Percentiles rank a stretch among this genome's conserved stretches.
These are phyloP conservation scores for Candida berthetii DNA, from an alignment of 805 yeast species.

Conservation along the genomic window DNA sequence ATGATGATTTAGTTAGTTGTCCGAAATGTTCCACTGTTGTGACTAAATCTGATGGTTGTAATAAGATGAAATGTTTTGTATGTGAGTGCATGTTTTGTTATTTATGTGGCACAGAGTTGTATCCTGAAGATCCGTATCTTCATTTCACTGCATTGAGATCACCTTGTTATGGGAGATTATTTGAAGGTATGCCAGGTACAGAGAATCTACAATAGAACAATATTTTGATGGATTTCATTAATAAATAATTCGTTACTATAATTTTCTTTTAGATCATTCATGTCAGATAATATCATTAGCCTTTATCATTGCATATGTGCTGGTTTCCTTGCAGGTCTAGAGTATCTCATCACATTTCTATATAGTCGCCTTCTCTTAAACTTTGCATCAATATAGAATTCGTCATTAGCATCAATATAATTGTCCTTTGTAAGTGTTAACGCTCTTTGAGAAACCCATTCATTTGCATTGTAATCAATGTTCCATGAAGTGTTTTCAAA, in stretches of 20 bases:
- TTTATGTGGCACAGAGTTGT: constrained; percentile 40
- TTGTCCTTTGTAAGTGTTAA: constrained; percentile 18
- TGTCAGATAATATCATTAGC: neutral
- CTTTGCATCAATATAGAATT: constrained; percentile 40
- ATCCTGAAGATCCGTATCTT: constrained; percentile 38
- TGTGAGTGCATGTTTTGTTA: constrained; percentile 48
- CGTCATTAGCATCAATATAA: constrained; percentile 33
- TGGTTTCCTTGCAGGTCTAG: constrained; percentile 29
- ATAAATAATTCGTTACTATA: no score
- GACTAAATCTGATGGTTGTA: constrained; percentile 57
- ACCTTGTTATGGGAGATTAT: constrained; percentile 42
- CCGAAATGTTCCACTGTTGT: constrained; percentile 46
- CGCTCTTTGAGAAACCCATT: constrained; percentile 47
- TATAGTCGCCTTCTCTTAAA: constrained; percentile 54
- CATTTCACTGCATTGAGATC: constrained; percentile 40
- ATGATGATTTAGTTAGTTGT: constrained; percentile 39
- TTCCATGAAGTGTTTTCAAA: constrained; percentile 64
- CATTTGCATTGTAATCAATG: constrained; percentile 45
- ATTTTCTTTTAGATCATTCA: no score
- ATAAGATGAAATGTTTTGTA: constrained; percentile 50
- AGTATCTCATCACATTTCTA: constrained; percentile 45
- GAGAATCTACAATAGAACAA: constrained; percentile 12
- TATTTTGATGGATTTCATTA: no score
- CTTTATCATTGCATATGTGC: constrained; percentile 6
- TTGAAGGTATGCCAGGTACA: constrained; percentile 42